Conservation (phyloP, 345 rosid species). For the Boechera retrofracta region DNA sequence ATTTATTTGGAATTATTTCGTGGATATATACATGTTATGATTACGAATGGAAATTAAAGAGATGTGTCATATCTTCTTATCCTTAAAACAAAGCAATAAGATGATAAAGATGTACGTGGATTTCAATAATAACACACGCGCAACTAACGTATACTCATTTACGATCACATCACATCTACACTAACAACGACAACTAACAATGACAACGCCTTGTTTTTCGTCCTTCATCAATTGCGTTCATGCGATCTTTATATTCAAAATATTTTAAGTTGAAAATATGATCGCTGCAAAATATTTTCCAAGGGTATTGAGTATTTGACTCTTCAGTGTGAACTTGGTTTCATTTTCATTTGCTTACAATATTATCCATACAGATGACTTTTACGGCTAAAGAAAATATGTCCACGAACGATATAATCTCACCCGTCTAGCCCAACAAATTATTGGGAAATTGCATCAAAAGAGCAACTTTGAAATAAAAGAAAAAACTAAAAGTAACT, state of each 20-base stretch:
- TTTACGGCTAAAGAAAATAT: background rate
- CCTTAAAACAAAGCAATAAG: conserved; percentile 35
- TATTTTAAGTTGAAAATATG: conserved; percentile 8
- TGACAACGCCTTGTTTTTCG: conserved; percentile 11
- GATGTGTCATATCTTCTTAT: conserved; percentile 30
- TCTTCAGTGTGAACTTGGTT: conserved; percentile 5
- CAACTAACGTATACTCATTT: background rate
- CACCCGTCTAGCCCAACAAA: background rate
- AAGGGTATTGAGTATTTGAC: background rate
- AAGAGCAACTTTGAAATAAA: background rate
- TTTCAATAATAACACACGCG: conserved; percentile 35
- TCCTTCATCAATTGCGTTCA: conserved; percentile 12
- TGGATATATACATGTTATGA: conserved; percentile 10
- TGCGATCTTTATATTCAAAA: background rate
- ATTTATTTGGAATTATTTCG: background rate
- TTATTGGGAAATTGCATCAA: background rate
- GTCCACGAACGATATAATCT: background rate
- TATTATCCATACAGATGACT: background rate
- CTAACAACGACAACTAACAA: conserved; percentile 15
- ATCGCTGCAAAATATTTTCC: conserved; percentile 1
- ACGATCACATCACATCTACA: conserved; percentile 29
- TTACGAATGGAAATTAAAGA: conserved; percentile 30
- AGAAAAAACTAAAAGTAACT: background rate
- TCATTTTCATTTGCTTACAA: background rate
- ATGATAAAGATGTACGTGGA: conserved; percentile 37